Evolutionary conservation across 2,329 filamentous ascomycete genomes (phyloP), one percentile per base, ranked within the genome.

Genomic region (Ramularia collo-cygni): DNA sequence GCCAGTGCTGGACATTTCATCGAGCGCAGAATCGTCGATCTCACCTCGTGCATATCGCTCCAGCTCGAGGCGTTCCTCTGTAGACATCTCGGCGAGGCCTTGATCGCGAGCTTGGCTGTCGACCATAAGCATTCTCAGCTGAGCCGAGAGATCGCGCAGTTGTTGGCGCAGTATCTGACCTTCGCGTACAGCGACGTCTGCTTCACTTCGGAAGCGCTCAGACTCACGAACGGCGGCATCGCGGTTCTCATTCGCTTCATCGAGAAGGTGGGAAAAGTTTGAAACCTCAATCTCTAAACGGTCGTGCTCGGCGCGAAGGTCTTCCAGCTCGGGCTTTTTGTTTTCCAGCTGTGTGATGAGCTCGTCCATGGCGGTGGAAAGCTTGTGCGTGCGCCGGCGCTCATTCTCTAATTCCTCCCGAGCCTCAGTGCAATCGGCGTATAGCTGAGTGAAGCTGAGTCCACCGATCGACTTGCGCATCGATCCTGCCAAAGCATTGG

Each of bases 91-190:
- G 28, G 83, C 80, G 33, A 83, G 65, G 16, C 89, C 90, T 61
- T 85, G 83, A 55, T 95, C 85, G 39, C 81, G 78, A 14, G 85
- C 79, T 55, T 93, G 82, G 42, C 88, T 75, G 62, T 95, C 90
- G 63, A 93, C 85, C 4, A 95, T 74, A 4, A 98, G 75, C 58
- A 94, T 81, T 61, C 94, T 93, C 48, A 95, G 78, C 62, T 98
- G 89, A 1, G 84, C 81, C 54, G 88, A 88, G 14, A 94, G 74
- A 61, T 96, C 92, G 24, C 90, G 83, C 7, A 96, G 71, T 60
- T 95, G 88, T 50, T 88, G 85, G 37, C 83, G 83, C 16, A 94
- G 70, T 28, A 95, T 85, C 44, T 84, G 81, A 21, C 76, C 74
- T 64, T 96, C 88, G 32, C 70, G 73, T 4, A 66, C 63, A 17